Evolutionary conservation across 345 rosid species (phyloP), one percentile per base, ranked within the genome.

Genomic region (Populus euphratica): DNA sequence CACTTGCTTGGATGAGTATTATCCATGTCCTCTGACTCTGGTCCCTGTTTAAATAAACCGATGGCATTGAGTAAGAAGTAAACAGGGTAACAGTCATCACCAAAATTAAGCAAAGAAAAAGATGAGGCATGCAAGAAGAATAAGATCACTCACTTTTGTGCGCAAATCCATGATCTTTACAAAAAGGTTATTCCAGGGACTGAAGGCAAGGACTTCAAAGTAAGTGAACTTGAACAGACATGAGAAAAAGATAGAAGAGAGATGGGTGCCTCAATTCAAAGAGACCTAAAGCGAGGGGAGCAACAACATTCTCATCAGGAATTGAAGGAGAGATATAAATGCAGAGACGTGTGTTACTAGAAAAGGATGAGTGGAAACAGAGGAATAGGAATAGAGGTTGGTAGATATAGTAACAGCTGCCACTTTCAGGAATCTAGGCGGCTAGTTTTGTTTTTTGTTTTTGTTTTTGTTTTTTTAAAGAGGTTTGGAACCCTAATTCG

Each of bases 401-500:
- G 20, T 23, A 17, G 25, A 61, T 59, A 59, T 5, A n/a, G 25
- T 59, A 59, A 59, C 64, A 59, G 64, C 39, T 67, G 70, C 27
- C 70, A 35, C 70, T 21, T 35, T 6, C 41, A 20, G 21, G 29
- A 11, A 38, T 1, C 29, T n/a, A n/a, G 63, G 3, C 35, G 65
- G 61, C 73, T 61, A 49, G 56, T 10, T 56, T 27, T 0, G 29
- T 27, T 27, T 27, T 25, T 72, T 68, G 39, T 5, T 56, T 72
- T 68, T 6, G 21, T 62, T 33, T 33, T 33, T 33, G 0, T 33
- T 33, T 33, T 33, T 3, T 33, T 33, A 4, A 4, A 33, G 70
- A 49, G 64, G 54, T 43, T 70, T 65, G 81, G 73, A 79, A 79
- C 81, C 81, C 81, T 79, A 79, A 73, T 73, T 79, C 44, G n/a